Base-by-base conservation (phyloP, 306 rosid species). In the Urtica urens region DNA sequence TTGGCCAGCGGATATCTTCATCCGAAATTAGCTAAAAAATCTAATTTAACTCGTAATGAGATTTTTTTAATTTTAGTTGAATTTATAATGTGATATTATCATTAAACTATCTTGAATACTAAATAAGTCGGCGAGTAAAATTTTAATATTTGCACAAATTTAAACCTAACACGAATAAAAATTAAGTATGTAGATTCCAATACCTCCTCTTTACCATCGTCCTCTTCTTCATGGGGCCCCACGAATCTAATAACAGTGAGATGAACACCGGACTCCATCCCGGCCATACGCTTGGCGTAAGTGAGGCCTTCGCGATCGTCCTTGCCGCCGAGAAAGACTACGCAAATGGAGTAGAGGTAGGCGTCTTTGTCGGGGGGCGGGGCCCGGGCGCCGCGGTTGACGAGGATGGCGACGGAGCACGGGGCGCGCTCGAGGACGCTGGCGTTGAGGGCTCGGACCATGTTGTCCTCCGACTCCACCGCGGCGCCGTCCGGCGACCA, bases 241-340 rank as follows among this genome's bases (percentile, higher is more conserved):
- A 16, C 10, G 24, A 55, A 27, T 14, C 29, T 49, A 28, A 79
- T 13, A 48, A 79, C 74, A 0, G 72, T 58, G 1, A 79, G 56
- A 19, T 55, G 49, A 2, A 74, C 64, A 10, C 60, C 55, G 0
- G 67, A 65, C 23, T 74, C 80, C n/a, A n/a, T n/a, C 8, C 33
- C 65, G 0, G 60, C 37, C 77, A 82, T 75, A 15, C 80, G 67
- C 53, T 66, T 75, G 0, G 87, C 78, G 0, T 67, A 56, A 1
- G 41, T 46, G 11, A 87, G 26, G 0, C 83, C 84, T 46, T 87
- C 96, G 26, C 84, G 66, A 13, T 82, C 92, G 5, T 82, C 94
- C 26, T 57, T 64, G 0, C 96, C 96, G 20, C 84, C 96, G 23
- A 86, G 24, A 74, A 67, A 87, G 26, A 87, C 34, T 63, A 77